Conservation (phyloP, 129 eudicot species). For the Sambucus nigra region DNA sequence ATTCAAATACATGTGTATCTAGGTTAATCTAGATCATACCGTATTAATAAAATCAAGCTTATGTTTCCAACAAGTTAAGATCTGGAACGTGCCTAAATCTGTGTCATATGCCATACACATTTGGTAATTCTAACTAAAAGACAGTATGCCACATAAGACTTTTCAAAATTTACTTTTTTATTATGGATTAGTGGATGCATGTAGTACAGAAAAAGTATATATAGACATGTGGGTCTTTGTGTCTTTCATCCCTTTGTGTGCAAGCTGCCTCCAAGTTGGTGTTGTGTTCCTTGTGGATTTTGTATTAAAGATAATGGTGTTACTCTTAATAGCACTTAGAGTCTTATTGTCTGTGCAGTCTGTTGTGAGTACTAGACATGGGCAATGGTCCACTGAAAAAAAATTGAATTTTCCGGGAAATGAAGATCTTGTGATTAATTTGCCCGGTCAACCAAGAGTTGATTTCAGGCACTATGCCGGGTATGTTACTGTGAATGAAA, state of each 20-base stretch:
- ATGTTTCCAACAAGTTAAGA: slow-evolving; percentile 13
- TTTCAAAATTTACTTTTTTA: slow-evolving; percentile 15
- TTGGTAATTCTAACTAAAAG: slow-evolving; percentile 16
- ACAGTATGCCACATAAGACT: slow-evolving; percentile 31
- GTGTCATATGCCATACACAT: slow-evolving; percentile 25
- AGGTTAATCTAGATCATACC: too few species aligned
- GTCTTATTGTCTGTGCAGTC: slow-evolving; percentile 20
- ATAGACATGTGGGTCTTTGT: slow-evolving; percentile 43
- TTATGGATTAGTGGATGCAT: slow-evolving; percentile 19
- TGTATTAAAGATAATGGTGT: slow-evolving; percentile 20
- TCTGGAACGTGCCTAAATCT: slow-evolving; percentile 1
- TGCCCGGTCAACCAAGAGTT: slow-evolving; percentile 62
- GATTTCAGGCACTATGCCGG: slow-evolving; percentile 77
- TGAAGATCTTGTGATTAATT: slow-evolving; percentile 54
- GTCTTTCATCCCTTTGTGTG: slow-evolving; percentile 32
- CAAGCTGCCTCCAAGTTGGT: slow-evolving; percentile 22
- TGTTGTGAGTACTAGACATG: slow-evolving; percentile 40
- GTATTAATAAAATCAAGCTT: too few species aligned
- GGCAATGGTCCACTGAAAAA: slow-evolving; percentile 33
- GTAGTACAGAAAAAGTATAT: slow-evolving; percentile 28
- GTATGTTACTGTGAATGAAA: slow-evolving; percentile 65
- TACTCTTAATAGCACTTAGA: slow-evolving; percentile 17
- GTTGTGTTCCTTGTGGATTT: slow-evolving; percentile 35
- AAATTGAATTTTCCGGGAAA: slow-evolving; percentile 20
- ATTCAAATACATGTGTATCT: too few species aligned